phyloP scores from a whole-genome alignment of 1,284 basidiomycete genomes.

The Marasmius tenuissimus region DNA sequence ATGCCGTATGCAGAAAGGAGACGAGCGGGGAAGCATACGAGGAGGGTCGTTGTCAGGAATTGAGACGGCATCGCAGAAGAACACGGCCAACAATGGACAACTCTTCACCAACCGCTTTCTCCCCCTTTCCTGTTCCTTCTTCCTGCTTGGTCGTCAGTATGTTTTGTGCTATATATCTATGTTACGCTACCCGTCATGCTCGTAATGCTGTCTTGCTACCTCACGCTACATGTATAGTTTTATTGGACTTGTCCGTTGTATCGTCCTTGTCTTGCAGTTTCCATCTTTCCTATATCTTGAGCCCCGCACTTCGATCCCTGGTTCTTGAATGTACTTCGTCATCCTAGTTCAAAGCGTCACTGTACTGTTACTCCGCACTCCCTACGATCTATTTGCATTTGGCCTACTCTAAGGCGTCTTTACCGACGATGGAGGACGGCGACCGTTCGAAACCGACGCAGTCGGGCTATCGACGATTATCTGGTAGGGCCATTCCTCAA shows the following conservation, averaged over 20 bases:
- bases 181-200: background rate
- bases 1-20: slow-evolving; percentile 68
- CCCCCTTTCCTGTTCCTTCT: background rate
- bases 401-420: too few species aligned
- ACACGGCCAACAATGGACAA: background rate
- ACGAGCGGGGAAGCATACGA: slow-evolving; percentile 72
- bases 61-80: slow-evolving; percentile 23
- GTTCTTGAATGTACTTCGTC: too few species aligned
- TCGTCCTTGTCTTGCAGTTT: background rate
- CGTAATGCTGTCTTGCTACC: background rate
- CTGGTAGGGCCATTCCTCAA: too few species aligned
- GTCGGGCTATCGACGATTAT: too few species aligned
- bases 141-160: slow-evolving; percentile 7
- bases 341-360: too few species aligned
- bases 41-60: slow-evolving; percentile 56
- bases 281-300: too few species aligned
- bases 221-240: background rate
- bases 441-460: too few species aligned
- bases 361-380: too few species aligned
- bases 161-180: background rate
- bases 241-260: background rate
- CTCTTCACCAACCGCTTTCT: too few species aligned
- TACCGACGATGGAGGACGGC: too few species aligned
- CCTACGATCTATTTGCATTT: too few species aligned
- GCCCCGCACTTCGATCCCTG: too few species aligned